phyloP scores from a whole-genome alignment of 2,329 filamentous ascomycete species.

The Trichoderma aggressivum region DNA sequence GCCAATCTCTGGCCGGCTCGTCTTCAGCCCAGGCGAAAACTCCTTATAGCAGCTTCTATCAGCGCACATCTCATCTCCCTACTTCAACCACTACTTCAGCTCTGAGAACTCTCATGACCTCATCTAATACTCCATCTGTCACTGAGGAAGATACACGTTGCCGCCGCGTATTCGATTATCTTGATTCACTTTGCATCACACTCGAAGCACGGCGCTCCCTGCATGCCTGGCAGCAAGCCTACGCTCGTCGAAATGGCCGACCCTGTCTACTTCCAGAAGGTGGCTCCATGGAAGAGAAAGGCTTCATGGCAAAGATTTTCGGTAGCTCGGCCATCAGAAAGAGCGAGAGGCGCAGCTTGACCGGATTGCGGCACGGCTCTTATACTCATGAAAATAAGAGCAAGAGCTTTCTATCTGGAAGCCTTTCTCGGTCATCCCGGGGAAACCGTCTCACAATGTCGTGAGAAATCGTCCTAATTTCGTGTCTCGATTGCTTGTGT shows the following conservation, averaged over 20 bases:
- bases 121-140: conserved; percentile 17
- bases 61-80: conserved; percentile 28
- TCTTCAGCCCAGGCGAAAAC: conserved; percentile 18
- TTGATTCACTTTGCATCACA: conserved; percentile 47
- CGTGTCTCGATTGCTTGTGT: neutral
- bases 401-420: conserved; percentile 13
- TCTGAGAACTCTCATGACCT: conserved; percentile 26
- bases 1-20: neutral
- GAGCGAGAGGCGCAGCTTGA: conserved; percentile 25
- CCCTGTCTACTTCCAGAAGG: conserved; percentile 40
- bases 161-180: conserved; percentile 44
- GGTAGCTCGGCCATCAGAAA: conserved; percentile 21
- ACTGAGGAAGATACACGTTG: conserved; percentile 42
- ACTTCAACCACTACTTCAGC: conserved; percentile 34
- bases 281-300: conserved; percentile 31
- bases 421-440: neutral
- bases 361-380: neutral
- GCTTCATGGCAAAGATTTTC: conserved; percentile 31
- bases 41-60: conserved; percentile 16
- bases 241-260: conserved; percentile 41
- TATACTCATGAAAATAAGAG: neutral
- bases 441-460: conserved; percentile 15
- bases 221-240: conserved; percentile 47
- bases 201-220: conserved; percentile 47
- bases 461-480: neutral